Base-by-base conservation (phyloP, 1,139 yeast genomes). In the Scheffersomyces lignicola region DNA sequence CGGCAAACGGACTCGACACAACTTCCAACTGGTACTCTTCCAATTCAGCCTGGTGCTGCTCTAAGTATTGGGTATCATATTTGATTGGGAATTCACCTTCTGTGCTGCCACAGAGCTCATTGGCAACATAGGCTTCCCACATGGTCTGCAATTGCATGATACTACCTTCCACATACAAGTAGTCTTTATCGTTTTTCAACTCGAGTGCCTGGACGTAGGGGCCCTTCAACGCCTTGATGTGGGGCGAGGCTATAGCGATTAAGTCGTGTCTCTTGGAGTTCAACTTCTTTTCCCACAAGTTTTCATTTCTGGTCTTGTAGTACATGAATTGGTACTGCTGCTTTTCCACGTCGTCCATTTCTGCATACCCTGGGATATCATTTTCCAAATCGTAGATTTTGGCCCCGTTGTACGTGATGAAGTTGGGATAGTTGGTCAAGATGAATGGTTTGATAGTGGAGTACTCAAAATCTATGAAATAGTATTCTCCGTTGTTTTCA, bases 261-360 rank as follows among this genome's bases (percentile, higher is more conserved):
- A 89, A 71, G 36, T 78, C 78, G 49, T 76, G 82, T 42, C 77
- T 69, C 35, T 73, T 72, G 35, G 76, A 74, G 54, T 85, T 86
- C 49, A 90, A 69, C 28, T 81, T 76, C 43, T 75, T 62, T 60
- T 90, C 97, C 90, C 95, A 92, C 38, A 85, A 64, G 48, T 85
- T 81, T 62, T 90, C 96, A 57, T 89, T 88, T 70, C 96, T 83
- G 6, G 97, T 89, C 60, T 90, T 81, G 48, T 80, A 82, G 56
- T 83, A 81, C 81, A 89, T 86, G 61, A 84, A 89, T 52, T 82
- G 82, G 51, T 85, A 86, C 54, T 89, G 90, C 47, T 78, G 82
- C 61, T 84, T 78, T 47, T 87, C 95, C 29, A 76, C 64, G 22
- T 83, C 94, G 34, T 78, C 77, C 61, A 89, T 63, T 40, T 73